phyloP scores from a whole-genome alignment of 2,329 filamentous ascomycete genomes.

The Trichoderma sp. region DNA sequence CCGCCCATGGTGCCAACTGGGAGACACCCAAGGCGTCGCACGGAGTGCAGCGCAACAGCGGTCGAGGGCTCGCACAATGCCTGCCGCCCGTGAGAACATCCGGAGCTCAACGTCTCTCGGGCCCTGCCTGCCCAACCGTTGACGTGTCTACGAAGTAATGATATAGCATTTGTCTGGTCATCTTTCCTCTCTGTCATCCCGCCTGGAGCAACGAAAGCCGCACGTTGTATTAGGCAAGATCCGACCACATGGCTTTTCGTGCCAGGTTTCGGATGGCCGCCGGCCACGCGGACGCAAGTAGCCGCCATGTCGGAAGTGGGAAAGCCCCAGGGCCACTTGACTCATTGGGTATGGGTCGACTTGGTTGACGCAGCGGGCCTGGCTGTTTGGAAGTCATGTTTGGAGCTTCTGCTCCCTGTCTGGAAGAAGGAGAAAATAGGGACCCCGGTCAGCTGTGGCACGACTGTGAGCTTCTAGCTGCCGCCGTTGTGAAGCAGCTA shows the following conservation, averaged over 20 bases:
- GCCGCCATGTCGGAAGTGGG: conserved; percentile 22
- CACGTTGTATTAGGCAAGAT: conserved; percentile 22
- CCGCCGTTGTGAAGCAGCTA: conserved; percentile 15
- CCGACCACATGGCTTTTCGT: conserved; percentile 22
- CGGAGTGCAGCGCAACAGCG: not conserved
- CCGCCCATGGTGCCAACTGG: not conserved
- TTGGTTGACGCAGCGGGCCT: conserved; percentile 15
- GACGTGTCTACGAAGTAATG: not conserved
- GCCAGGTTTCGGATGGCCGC: conserved; percentile 21
- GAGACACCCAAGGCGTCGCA: not conserved
- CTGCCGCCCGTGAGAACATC: not conserved
- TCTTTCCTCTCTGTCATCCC: not conserved
- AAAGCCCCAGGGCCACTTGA: conserved; percentile 20
- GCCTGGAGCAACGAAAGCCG: not conserved
- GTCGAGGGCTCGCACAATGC: not conserved
- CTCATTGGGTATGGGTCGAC: conserved; percentile 14
- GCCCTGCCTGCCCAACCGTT: not conserved
- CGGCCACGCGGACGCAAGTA: conserved; percentile 21
- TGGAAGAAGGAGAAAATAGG: not conserved
- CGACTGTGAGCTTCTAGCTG: conserved; percentile 17
- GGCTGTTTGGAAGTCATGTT: conserved; percentile 2
- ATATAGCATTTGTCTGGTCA: not conserved
- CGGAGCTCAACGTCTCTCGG: not conserved
- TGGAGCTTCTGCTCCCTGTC: conserved; percentile 10
- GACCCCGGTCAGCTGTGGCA: conserved; percentile 15